These are phyloP conservation scores for Amylostereum chailletii DNA, from an alignment of 1,284 basidiomycete species.

Conservation along the genomic window DNA sequence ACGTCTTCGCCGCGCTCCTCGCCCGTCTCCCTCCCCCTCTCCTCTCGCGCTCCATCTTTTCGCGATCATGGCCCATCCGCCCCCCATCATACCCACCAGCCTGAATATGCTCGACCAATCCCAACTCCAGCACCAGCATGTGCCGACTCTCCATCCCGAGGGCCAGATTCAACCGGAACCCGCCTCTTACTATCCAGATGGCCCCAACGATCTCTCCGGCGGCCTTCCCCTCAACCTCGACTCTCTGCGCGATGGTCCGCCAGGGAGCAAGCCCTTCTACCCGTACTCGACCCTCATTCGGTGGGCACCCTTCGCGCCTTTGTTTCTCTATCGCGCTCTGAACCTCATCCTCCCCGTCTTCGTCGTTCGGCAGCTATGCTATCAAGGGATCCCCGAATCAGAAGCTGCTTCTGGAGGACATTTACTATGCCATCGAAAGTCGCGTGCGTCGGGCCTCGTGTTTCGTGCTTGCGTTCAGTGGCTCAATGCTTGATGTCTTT, in stretches of 20 bases:
- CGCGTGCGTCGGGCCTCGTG: conserved; percentile 39
- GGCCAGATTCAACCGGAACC: conserved; percentile 14
- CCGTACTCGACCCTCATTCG: conserved; percentile 81
- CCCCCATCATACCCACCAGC: not conserved
- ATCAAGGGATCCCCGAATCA: conserved; percentile 82
- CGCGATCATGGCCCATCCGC: conserved; percentile 6
- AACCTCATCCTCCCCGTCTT: conserved; percentile 1
- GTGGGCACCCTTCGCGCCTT: conserved; percentile 31
- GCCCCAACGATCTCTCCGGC: conserved; percentile 66
- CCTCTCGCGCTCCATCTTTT: conserved; percentile 1
- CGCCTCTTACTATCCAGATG: conserved; percentile 61
- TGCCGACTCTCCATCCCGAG: conserved; percentile 33
- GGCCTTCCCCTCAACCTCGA: conserved; percentile 78
- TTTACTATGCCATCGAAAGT: conserved; percentile 82
- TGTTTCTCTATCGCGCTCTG: conserved; percentile 3
- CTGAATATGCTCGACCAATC: conserved; percentile 26
- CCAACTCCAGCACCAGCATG: conserved; percentile 31
- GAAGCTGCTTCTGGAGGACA: conserved; percentile 74
- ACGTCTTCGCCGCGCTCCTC: conserved; percentile 7
- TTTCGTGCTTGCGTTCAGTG: not conserved
- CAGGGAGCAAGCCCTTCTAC: conserved; percentile 79
- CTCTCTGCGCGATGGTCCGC: conserved; percentile 72
- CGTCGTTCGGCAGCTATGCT: conserved; percentile 48
- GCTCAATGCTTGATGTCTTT: conserved; percentile 1
- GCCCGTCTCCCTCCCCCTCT: conserved; percentile 4